Evolutionary conservation across 2,329 filamentous ascomycete genomes (phyloP).

Genomic region (Tolypocladium sp.): DNA sequence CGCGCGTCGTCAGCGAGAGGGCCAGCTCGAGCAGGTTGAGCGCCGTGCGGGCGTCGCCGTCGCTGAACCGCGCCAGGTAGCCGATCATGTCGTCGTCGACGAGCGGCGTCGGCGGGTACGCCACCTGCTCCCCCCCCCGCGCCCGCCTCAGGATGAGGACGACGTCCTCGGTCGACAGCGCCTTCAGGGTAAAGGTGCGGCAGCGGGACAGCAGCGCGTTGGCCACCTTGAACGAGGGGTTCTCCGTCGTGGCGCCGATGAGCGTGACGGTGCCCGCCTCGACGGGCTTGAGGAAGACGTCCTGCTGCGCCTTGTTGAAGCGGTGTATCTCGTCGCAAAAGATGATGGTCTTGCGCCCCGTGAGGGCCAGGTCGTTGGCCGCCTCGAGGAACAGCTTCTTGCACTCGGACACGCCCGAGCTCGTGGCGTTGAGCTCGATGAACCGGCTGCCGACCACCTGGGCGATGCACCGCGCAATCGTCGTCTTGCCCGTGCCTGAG

Average conservation of each 20-base stretch:
- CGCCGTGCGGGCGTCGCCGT: constrained; percentile 87
- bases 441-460: constrained; percentile 75
- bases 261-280: constrained; percentile 85
- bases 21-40: constrained; percentile 88
- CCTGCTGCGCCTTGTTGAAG: constrained; percentile 87
- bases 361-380: constrained; percentile 66
- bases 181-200: constrained; percentile 77
- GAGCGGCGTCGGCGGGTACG: constrained; percentile 39
- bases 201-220: constrained; percentile 81
- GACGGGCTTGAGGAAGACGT: constrained; percentile 87
- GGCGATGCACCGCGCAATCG: constrained; percentile 86
- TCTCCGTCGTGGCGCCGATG: constrained; percentile 94
- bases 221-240: constrained; percentile 89
- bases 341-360: constrained; percentile 85
- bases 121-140: constrained; percentile 47
- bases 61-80: constrained; percentile 79
- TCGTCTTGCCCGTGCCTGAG: constrained; percentile 77
- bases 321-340: constrained; percentile 97
- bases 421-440: constrained; percentile 92
- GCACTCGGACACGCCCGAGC: constrained; percentile 77
- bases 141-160: constrained; percentile 69
- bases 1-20: constrained; percentile 55
- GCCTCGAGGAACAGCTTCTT: constrained; percentile 89
- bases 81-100: constrained; percentile 68
- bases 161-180: constrained; percentile 65